phyloP scores from a whole-genome alignment of 2,329 filamentous ascomycete species.

The Curvularia sp. region DNA sequence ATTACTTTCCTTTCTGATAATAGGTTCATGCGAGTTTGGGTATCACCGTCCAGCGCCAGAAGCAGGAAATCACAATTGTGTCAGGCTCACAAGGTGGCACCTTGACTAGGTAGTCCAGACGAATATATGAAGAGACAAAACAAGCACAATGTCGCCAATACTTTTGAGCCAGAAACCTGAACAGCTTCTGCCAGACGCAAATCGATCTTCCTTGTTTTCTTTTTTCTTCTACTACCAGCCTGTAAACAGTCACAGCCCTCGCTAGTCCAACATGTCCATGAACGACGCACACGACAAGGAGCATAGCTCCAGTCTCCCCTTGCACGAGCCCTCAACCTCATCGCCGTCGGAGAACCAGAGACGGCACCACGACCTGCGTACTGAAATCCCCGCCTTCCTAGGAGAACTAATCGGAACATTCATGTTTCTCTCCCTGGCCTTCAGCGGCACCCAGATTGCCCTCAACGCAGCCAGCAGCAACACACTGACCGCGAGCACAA shows the following conservation, averaged over 20 bases:
- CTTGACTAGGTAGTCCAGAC: not conserved
- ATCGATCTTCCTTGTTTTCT: not conserved
- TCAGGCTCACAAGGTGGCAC: slow-evolving; percentile 1
- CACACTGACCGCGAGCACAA: slow-evolving; percentile 37
- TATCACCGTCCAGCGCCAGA: slow-evolving; percentile 1
- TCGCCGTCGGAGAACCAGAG: slow-evolving; percentile 13
- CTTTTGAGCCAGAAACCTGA: not conserved
- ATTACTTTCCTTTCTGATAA: slow-evolving; percentile 3
- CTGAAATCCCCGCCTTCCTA: slow-evolving; percentile 37
- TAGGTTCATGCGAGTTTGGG: slow-evolving; percentile 1
- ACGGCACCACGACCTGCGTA: slow-evolving; percentile 19
- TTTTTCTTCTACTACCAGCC: slow-evolving; percentile 1
- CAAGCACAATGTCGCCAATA: not conserved
- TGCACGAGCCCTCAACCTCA: slow-evolving; percentile 23
- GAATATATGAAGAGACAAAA: slow-evolving; percentile 2
- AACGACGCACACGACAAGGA: slow-evolving; percentile 12
- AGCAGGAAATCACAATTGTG: slow-evolving; percentile 3
- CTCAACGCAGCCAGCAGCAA: slow-evolving; percentile 50
- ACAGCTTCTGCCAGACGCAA: not conserved
- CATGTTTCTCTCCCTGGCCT: slow-evolving; percentile 53
- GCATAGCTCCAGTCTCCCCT: slow-evolving; percentile 15
- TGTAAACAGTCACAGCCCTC: not conserved
- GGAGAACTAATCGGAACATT: slow-evolving; percentile 58
- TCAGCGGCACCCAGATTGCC: slow-evolving; percentile 55
- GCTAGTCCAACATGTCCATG: slow-evolving; percentile 17